Evolutionary conservation across 169 alveolate species (phyloP).

Genomic region (Cyclospora cayetanensis): DNA sequence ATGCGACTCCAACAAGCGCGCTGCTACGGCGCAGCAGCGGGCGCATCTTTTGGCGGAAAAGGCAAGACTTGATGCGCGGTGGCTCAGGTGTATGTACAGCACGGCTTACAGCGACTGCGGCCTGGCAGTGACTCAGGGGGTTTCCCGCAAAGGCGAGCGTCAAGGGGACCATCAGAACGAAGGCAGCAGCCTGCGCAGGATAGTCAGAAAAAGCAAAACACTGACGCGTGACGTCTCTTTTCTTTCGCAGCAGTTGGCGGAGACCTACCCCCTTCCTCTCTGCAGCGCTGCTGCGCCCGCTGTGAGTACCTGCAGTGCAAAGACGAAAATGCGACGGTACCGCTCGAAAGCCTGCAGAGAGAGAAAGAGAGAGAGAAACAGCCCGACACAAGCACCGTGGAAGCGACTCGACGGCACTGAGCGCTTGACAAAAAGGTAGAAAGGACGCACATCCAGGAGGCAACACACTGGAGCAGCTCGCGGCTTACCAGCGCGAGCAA

Average conservation of each 20-base stretch:
- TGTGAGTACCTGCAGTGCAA: neutral
- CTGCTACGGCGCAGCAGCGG: too few species aligned
- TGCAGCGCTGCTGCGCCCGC: neutral
- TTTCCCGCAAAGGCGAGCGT: neutral
- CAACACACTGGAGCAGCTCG: too few species aligned
- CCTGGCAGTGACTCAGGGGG: neutral
- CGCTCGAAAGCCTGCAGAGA: neutral
- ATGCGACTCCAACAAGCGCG: too few species aligned
- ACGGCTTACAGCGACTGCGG: neutral
- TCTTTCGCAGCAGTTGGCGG: too few species aligned
- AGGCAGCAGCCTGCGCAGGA: neutral
- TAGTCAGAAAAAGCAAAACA: neutral
- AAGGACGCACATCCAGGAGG: too few species aligned
- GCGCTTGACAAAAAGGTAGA: too few species aligned
- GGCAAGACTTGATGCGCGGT: too few species aligned
- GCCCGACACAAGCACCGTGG: too few species aligned
- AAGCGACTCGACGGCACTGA: too few species aligned
- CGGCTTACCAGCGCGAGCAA: too few species aligned
- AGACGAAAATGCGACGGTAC: neutral
- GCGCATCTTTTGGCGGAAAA: too few species aligned
- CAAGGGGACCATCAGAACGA: neutral
- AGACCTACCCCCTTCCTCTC: neutral
- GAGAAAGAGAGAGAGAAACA: too few species aligned
- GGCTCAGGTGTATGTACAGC: neutral
- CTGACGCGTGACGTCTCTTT: neutral